A percentile compares a stretch with the other conserved stretches of the same genome.
These are phyloP conservation scores for Saccharomycopsis fibuligera DNA, from an alignment of 805 yeast species.

Conservation along the genomic window DNA sequence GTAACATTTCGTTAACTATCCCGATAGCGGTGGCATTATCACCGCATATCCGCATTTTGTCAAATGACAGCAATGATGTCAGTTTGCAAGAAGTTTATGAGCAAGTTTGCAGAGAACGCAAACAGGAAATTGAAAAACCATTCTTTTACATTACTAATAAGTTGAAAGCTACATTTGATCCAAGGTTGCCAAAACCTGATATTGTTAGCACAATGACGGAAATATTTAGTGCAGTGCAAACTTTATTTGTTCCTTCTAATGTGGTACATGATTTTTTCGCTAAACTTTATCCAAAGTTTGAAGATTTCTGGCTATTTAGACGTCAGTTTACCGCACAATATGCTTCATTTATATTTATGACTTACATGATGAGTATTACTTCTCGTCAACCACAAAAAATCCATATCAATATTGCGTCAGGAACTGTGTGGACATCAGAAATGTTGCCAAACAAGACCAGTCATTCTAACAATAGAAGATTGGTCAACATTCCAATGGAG, in stretches of 20 bases:
- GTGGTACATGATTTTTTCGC: slow-evolving; percentile 76
- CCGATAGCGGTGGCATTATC: slow-evolving; percentile 92
- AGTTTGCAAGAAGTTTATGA: slow-evolving; percentile 84
- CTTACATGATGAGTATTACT: slow-evolving; percentile 91
- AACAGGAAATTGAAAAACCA: slow-evolving; percentile 82
- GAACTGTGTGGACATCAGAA: slow-evolving; percentile 89
- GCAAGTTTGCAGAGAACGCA: slow-evolving; percentile 66
- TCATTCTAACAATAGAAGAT: slow-evolving; percentile 35
- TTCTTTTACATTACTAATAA: slow-evolving; percentile 80
- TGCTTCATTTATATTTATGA: slow-evolving; percentile 86
- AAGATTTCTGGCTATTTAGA: slow-evolving; percentile 95
- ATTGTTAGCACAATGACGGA: slow-evolving; percentile 83
- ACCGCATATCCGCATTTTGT: slow-evolving; percentile 86
- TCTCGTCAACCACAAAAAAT: slow-evolving; percentile 92
- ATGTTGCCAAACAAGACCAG: slow-evolving; percentile 84
- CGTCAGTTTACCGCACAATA: slow-evolving; percentile 92
- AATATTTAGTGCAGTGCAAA: slow-evolving; percentile 83
- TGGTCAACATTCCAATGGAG: slow-evolving; percentile 41
- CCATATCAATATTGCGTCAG: slow-evolving; percentile 71
- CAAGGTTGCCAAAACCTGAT: slow-evolving; percentile 90
- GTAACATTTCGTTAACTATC: slow-evolving; percentile 76
- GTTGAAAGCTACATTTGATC: slow-evolving; percentile 87
- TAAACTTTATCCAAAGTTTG: slow-evolving; percentile 65
- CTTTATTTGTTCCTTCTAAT: slow-evolving; percentile 77
- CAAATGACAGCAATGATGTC: slow-evolving; percentile 70